Percentiles rank a stretch among this genome's conserved stretches.
These are phyloP conservation scores for Oryza brachyantha DNA, from an alignment of 176 grass and related monocot species.

Conservation along the genomic window DNA sequence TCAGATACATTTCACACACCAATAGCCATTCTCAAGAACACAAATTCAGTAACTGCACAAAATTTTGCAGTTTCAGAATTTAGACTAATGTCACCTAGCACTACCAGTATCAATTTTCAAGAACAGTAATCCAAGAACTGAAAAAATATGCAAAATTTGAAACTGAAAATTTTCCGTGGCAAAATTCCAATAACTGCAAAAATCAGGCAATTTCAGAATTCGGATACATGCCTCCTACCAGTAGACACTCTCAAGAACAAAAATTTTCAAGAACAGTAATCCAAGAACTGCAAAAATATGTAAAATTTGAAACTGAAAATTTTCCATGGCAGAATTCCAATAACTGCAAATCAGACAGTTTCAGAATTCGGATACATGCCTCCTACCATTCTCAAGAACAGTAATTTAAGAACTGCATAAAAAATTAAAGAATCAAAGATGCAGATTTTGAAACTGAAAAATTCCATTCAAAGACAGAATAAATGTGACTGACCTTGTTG, in stretches of 20 bases:
- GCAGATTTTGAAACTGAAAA: too few relatives aligned
- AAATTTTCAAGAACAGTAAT: too few relatives aligned
- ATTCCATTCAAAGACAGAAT: too few relatives aligned
- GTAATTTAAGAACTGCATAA: background rate
- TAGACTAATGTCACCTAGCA: background rate
- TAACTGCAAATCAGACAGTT: too few relatives aligned
- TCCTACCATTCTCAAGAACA: background rate
- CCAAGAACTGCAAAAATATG: too few relatives aligned
- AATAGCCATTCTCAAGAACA: background rate
- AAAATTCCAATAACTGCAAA: background rate
- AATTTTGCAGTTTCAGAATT: background rate
- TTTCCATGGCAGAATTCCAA: too few relatives aligned
- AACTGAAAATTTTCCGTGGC: background rate
- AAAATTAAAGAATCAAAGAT: too few relatives aligned
- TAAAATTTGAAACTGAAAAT: too few relatives aligned
- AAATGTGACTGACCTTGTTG: conserved; percentile 51
- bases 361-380: too few relatives aligned
- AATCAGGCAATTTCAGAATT: too few relatives aligned
- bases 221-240: background rate
- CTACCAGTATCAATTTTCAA: background rate
- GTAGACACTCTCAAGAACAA: too few relatives aligned
- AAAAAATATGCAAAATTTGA: background rate
- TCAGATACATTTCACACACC: background rate
- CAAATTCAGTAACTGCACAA: background rate
- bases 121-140: background rate